These are phyloP conservation scores for Sideroxylon spinosum DNA, from an alignment of 179 eudicot species.

Conservation along the genomic window DNA sequence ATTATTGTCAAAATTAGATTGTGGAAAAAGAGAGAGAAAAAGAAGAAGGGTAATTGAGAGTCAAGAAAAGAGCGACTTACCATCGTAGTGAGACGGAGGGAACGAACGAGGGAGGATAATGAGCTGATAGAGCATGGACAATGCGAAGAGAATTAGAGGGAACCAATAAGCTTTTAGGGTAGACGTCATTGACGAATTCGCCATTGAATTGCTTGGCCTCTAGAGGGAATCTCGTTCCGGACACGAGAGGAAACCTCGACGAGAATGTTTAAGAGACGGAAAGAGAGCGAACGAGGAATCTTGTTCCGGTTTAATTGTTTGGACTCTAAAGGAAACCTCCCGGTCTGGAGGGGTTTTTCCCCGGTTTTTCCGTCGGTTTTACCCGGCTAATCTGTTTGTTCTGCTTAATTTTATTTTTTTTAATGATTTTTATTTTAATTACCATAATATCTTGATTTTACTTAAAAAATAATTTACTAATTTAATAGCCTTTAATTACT, in stretches of 20 bases:
- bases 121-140: constrained; percentile 56
- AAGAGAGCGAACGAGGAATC: neutral
- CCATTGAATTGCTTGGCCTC: constrained; percentile 5
- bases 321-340: neutral
- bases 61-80: constrained; percentile 26
- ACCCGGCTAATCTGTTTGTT: no score
- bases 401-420: no score
- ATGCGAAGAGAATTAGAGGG: constrained; percentile 56
- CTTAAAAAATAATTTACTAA: no score
- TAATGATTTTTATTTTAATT: no score
- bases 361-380: no score
- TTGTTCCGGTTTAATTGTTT: neutral
- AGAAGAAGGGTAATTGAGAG: no score
- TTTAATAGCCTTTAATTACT: no score
- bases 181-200: constrained; percentile 22
- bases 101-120: constrained; percentile 57
- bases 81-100: constrained; percentile 85
- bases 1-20: neutral
- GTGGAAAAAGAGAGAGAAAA: neutral
- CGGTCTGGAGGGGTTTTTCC: no score
- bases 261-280: neutral
- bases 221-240: neutral
- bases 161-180: constrained; percentile 53
- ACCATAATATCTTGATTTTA: no score
- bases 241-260: no score